Evolutionary conservation across 1,139 yeast genomes (phyloP), one percentile per base, ranked within the genome.

Genomic region (Yamadazyma songkhlaensis): DNA sequence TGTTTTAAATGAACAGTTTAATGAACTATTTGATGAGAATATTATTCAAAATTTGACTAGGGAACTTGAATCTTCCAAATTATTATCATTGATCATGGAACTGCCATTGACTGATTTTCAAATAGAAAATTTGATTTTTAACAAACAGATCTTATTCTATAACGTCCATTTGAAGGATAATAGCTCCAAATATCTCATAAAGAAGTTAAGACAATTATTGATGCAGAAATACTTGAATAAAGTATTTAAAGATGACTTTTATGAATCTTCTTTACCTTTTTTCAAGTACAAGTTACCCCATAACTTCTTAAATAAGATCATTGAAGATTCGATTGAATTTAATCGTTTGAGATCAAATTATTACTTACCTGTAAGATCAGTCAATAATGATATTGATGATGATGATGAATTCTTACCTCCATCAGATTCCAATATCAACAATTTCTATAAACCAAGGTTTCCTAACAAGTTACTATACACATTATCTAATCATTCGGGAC

Each of bases 401-500:
- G 32, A 38, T 20, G 32, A 34, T 30, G 30, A 45, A 7, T 46
- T 49, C 21, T 22, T 50, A 12, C 46, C 50, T 9, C 49, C 51
- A 9, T 32, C 42, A 23, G 49, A 39, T 8, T 27, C 45, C 1
- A 37, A 36, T 12, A 28, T 51, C 15, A 45, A 54, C 29, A 44
- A 47, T 4, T 34, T 33, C 25, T 52, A 61, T 39, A 55, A 53
- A 39, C 47, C 61, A 9, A 48, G 60, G 25, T 77, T 84, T 46
- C 92, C 92, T 1, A 61, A 32, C 27, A 41, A 62, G 12, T 57
- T 60, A 11, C 49, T 66, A 12, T 60, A 57, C 37, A 61, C 66
- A 0, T 54, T 88, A 15, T 54, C 62, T 2, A 67, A 70, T 36
- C 94, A 86, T 53, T 61, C 67, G 0, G 81, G 84, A 49, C 96